A percentile compares a stretch with the other conserved stretches of the same genome.
These are phyloP conservation scores for Trametes punicea DNA, from an alignment of 768 basidiomycete species.

Conservation along the genomic window DNA sequence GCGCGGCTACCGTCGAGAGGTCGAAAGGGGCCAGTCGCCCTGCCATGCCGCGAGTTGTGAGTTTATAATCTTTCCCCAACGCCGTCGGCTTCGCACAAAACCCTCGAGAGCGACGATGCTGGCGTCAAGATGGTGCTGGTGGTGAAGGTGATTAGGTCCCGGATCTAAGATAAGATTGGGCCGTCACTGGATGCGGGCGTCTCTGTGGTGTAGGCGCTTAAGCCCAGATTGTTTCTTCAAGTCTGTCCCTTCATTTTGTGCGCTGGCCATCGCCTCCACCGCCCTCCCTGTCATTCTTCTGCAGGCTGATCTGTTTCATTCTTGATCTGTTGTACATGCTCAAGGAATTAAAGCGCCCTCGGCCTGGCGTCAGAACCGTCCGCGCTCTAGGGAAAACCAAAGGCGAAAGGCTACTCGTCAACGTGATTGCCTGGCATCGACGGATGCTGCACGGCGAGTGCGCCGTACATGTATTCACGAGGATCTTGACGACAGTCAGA, in stretches of 20 bases:
- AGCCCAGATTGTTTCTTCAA: too few species aligned
- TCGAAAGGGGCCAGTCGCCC: background rate
- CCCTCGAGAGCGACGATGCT: too few species aligned
- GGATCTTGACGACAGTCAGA: conserved; percentile 4
- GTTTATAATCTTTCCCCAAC: too few species aligned
- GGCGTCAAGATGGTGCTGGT: too few species aligned
- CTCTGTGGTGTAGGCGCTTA: too few species aligned
- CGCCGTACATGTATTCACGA: background rate
- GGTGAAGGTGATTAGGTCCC: too few species aligned
- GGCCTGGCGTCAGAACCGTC: too few species aligned
- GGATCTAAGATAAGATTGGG: too few species aligned
- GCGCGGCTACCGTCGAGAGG: conserved; percentile 51
- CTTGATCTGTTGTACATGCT: background rate
- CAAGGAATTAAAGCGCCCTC: too few species aligned
- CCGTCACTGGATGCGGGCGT: too few species aligned
- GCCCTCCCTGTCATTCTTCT: background rate
- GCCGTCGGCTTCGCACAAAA: too few species aligned
- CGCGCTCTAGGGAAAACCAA: background rate
- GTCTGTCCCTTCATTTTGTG: background rate
- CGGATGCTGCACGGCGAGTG: background rate
- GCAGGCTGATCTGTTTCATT: too few species aligned
- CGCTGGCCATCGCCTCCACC: background rate
- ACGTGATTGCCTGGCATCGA: conserved; percentile 9
- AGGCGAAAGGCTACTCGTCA: background rate
- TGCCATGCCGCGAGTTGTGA: background rate